Conservation (phyloP, 2,329 filamentous ascomycete species). For the Mollisiaceae sp. region DNA sequence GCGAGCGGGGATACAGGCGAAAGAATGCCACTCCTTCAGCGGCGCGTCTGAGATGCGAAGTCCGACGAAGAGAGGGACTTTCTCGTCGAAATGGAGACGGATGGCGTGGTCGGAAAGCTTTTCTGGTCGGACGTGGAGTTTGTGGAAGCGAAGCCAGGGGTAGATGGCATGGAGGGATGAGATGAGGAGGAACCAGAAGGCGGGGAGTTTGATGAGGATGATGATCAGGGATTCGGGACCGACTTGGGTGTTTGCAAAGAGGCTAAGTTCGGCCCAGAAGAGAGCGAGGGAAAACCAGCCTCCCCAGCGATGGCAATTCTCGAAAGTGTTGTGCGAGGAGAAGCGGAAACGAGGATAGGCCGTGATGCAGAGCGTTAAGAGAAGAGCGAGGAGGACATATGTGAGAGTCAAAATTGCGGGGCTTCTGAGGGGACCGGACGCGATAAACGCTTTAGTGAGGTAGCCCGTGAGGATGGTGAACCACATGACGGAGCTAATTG, state of each 20-base stretch:
- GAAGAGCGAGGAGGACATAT: conserved; percentile 47
- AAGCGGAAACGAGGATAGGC: conserved; percentile 57
- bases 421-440: conserved; percentile 5
- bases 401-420: conserved; percentile 22
- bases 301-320: conserved; percentile 59
- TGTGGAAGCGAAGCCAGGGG: conserved; percentile 64
- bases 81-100: conserved; percentile 58
- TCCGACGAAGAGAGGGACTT: conserved; percentile 48
- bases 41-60: conserved; percentile 55
- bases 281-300: conserved; percentile 57
- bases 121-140: conserved; percentile 56
- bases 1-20: conserved; percentile 58
- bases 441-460: conserved; percentile 30
- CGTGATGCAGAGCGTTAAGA: conserved; percentile 52
- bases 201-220: conserved; percentile 42
- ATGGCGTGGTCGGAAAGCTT: conserved; percentile 62
- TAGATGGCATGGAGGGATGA: conserved; percentile 58
- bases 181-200: conserved; percentile 61
- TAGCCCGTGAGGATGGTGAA: conserved; percentile 46
- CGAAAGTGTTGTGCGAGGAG: conserved; percentile 59
- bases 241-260: conserved; percentile 38
- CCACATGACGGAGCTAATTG: conserved; percentile 53
- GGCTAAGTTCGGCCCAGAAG: conserved; percentile 55
- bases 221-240: conserved; percentile 5
- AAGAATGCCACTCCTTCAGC: conserved; percentile 61